Evolutionary conservation across 495 filamentous ascomycete genomes (phyloP).

Genomic region (Cenococcum geophilum): DNA sequence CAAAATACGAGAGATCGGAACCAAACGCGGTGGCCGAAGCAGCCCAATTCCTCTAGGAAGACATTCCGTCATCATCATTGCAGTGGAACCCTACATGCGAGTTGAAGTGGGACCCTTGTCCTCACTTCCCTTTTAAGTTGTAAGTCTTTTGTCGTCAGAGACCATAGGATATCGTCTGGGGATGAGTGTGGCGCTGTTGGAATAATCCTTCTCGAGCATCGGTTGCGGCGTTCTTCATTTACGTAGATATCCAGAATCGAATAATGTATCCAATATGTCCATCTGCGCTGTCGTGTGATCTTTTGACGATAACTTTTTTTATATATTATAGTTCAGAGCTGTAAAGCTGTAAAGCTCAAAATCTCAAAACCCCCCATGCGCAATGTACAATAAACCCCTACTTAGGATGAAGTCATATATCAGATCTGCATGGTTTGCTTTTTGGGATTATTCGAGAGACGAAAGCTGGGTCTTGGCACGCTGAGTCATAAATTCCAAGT

Average conservation of each 20-base stretch:
- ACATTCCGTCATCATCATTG: not conserved
- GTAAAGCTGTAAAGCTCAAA: too few species aligned
- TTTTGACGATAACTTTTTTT: too few species aligned
- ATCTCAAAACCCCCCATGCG: too few species aligned
- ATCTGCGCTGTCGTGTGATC: not conserved
- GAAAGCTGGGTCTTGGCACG: slow-evolving; percentile 1
- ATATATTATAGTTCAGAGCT: too few species aligned
- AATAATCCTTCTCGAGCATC: not conserved
- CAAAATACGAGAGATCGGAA: not conserved
- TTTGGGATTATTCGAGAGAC: not conserved
- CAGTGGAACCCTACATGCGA: not conserved
- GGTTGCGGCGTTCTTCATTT: not conserved
- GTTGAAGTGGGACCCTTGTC: not conserved
- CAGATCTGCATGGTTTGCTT: too few species aligned
- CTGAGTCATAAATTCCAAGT: not conserved
- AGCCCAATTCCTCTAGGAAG: not conserved
- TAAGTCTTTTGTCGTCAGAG: not conserved
- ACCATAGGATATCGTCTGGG: not conserved
- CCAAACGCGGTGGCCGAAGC: not conserved
- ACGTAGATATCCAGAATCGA: slow-evolving; percentile 8
- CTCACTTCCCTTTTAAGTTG: not conserved
- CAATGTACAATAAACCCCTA: too few species aligned
- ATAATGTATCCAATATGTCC: not conserved
- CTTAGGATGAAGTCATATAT: too few species aligned
- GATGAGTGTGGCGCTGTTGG: slow-evolving; percentile 3